phyloP scores from a whole-genome alignment of 305 asterid species.

The Lippia alba region DNA sequence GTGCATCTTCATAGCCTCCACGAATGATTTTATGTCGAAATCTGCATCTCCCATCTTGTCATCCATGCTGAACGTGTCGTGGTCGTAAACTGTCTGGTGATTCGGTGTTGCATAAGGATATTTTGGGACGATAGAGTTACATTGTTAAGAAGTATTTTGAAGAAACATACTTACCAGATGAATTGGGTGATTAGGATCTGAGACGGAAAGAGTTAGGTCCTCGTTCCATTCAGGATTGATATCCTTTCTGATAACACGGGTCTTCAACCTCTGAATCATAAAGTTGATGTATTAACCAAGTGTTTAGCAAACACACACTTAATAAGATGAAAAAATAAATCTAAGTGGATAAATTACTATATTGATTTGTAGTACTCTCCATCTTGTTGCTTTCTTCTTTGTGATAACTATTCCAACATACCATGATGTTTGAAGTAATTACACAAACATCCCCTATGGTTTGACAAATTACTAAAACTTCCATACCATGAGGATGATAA shows the following conservation, averaged over 20 bases:
- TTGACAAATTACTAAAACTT: too few species aligned
- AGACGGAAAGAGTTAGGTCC: conserved; percentile 73
- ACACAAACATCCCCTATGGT: too few species aligned
- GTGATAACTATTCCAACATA: too few species aligned
- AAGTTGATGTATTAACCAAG: background rate
- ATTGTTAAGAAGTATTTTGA: too few species aligned
- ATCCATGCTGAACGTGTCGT: conserved; percentile 85
- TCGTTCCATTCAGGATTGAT: conserved; percentile 85
- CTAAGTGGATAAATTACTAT: too few species aligned
- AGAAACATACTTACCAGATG: conserved; percentile 39
- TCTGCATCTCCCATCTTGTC: conserved; percentile 94
- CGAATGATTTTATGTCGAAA: conserved; percentile 60
- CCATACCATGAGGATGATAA: too few species aligned
- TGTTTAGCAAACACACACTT: background rate
- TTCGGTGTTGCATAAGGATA: too few species aligned
- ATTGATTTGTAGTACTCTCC: too few species aligned
- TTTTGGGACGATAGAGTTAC: too few species aligned
- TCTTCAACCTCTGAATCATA: conserved; percentile 65
- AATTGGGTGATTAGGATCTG: conserved; percentile 52
- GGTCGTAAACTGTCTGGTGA: conserved; percentile 67
- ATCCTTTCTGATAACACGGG: conserved; percentile 70
- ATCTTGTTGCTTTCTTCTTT: too few species aligned
- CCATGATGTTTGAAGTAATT: too few species aligned
- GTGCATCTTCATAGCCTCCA: conserved; percentile 65
- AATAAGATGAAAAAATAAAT: too few species aligned